Percentiles rank a stretch among this genome's conserved stretches.
phyloP scores from a whole-genome alignment of 1,139 yeast species.

The Candida mesenterica region DNA sequence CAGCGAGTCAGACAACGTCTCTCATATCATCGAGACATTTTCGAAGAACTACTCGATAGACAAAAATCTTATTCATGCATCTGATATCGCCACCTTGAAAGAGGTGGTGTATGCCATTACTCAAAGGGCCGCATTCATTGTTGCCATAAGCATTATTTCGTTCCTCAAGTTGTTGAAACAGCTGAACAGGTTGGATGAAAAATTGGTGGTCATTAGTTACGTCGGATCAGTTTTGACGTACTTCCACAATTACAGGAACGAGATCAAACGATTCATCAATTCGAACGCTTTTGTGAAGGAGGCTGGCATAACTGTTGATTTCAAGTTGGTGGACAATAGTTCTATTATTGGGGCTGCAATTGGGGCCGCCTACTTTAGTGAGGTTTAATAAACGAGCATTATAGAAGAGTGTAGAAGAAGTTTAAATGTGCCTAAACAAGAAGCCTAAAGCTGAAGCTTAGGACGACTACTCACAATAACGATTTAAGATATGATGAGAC shows the following conservation, averaged over 20 bases:
- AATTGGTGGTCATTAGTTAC: constrained; percentile 36
- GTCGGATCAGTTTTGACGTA: constrained; percentile 45
- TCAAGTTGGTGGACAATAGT: constrained; percentile 41
- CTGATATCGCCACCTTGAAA: constrained; percentile 31
- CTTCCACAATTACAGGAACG: constrained; percentile 33
- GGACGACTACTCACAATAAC: not conserved
- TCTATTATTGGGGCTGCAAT: constrained; percentile 50
- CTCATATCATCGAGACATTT: constrained; percentile 21
- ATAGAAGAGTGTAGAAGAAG: not conserved
- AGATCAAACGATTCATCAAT: constrained; percentile 31
- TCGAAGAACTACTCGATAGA: constrained; percentile 25
- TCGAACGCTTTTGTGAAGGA: constrained; percentile 25
- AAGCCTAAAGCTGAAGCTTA: not conserved
- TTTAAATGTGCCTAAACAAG: not conserved
- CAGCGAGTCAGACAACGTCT: constrained; percentile 28
- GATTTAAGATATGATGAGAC: not conserved
- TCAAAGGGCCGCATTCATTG: constrained; percentile 41
- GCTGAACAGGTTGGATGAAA: constrained; percentile 25
- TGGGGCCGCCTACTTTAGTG: constrained; percentile 41
- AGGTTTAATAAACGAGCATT: not conserved
- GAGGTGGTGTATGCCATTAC: constrained; percentile 30
- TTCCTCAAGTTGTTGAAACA: constrained; percentile 32
- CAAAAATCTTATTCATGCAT: constrained; percentile 14
- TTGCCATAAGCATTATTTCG: constrained; percentile 36
- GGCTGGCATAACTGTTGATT: constrained; percentile 33